Percentiles rank a stretch among this genome's conserved stretches.
These are phyloP conservation scores for Sparassis latifolia DNA, from an alignment of 1,284 basidiomycete genomes.

Conservation along the genomic window DNA sequence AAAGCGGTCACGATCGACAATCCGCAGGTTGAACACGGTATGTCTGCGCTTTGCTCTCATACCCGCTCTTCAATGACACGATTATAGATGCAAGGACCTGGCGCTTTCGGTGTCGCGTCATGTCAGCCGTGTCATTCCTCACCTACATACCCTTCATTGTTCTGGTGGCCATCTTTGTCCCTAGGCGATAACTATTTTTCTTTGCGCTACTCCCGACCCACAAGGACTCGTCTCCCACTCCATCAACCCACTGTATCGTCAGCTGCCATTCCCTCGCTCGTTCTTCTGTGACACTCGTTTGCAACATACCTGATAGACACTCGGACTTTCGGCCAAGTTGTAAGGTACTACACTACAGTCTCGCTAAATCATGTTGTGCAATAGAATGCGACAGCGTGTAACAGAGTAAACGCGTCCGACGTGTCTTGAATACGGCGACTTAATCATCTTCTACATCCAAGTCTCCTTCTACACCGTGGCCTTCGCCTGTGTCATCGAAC, in stretches of 20 bases:
- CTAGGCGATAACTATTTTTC: constrained; percentile 6
- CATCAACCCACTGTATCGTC: no score
- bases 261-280: constrained; percentile 1
- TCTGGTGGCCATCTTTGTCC: constrained; percentile 60
- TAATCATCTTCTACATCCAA: constrained; percentile 63
- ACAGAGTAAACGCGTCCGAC: no score
- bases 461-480: constrained; percentile 64
- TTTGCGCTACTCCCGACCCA: no score
- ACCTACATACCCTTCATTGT: constrained; percentile 77
- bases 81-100: constrained; percentile 58
- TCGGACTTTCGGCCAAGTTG: constrained; percentile 10
- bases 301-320: constrained; percentile 8
- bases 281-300: constrained; percentile 14
- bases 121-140: constrained; percentile 56
- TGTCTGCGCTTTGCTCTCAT: constrained; percentile 20
- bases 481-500: constrained; percentile 64
- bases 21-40: constrained; percentile 71
- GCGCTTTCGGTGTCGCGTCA: constrained; percentile 67
- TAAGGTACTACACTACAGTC: constrained; percentile 9
- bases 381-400: background rate
- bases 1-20: constrained; percentile 71
- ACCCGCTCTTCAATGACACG: constrained; percentile 5
- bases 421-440: background rate
- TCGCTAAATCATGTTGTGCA: constrained; percentile 15
- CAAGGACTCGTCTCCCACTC: no score